Evolutionary conservation across 2,329 filamentous ascomycete species (phyloP).

Genomic region (Alternaria triticimaculans): DNA sequence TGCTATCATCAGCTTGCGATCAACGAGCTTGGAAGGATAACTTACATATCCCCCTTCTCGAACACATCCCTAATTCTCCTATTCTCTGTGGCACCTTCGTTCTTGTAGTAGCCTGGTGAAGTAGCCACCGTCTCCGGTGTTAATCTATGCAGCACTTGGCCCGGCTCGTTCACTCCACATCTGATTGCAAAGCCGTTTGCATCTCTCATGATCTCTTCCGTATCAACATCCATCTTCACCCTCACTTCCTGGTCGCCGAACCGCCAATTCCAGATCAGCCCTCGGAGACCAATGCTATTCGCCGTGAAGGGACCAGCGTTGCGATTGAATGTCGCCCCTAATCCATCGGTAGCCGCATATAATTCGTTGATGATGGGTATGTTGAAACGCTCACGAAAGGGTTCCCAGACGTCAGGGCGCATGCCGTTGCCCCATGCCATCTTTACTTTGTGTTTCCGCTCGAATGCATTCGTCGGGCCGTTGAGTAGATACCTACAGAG

Average conservation of each 20-base stretch:
- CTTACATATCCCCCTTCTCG: slow-evolving; percentile 48
- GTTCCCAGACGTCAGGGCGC: slow-evolving; percentile 51
- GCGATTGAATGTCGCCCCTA: slow-evolving; percentile 41
- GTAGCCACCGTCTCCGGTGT: slow-evolving; percentile 32
- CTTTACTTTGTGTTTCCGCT: slow-evolving; percentile 41
- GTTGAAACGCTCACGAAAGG: slow-evolving; percentile 48
- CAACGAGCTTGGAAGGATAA: background rate
- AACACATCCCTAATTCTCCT: slow-evolving; percentile 46
- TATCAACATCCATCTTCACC: slow-evolving; percentile 49
- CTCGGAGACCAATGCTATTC: slow-evolving; percentile 43
- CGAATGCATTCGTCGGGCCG: slow-evolving; percentile 38
- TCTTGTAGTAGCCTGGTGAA: slow-evolving; percentile 44
- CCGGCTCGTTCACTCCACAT: slow-evolving; percentile 42
- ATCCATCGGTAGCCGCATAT: slow-evolving; percentile 50
- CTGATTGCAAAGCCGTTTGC: slow-evolving; percentile 43
- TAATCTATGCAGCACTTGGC: slow-evolving; percentile 44
- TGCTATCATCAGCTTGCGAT: slow-evolving; percentile 11
- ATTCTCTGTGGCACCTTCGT: slow-evolving; percentile 39
- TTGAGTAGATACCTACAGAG: slow-evolving; percentile 47
- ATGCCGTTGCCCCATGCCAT: slow-evolving; percentile 52
- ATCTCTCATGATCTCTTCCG: slow-evolving; percentile 47
- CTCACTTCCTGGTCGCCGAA: slow-evolving; percentile 37
- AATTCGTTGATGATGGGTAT: slow-evolving; percentile 50
- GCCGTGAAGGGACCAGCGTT: slow-evolving; percentile 45
- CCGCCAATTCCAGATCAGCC: slow-evolving; percentile 43